Evolutionary conservation across 1,139 yeast genomes (phyloP).

Genomic region (Kodamaea arcana): DNA sequence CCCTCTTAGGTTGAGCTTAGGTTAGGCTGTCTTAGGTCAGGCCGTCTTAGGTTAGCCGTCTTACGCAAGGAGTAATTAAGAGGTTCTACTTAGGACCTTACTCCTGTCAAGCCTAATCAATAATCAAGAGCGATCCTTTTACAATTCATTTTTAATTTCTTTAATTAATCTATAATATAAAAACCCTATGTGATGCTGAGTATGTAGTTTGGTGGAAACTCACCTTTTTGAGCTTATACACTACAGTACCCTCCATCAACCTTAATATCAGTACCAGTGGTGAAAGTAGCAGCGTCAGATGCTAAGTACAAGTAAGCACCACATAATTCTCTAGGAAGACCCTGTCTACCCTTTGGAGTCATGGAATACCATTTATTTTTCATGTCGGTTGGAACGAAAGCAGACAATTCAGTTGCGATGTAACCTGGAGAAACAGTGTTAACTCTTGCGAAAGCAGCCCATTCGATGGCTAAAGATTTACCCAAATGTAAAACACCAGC

Average conservation of each 20-base stretch:
- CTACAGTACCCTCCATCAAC: constrained; percentile 47
- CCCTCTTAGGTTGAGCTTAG: too few relatives aligned
- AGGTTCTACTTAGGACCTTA: too few relatives aligned
- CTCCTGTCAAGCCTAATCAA: too few relatives aligned
- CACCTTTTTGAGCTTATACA: too few relatives aligned
- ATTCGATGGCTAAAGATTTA: constrained; percentile 29
- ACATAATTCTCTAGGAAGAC: constrained; percentile 19
- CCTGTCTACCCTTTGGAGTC: constrained; percentile 22
- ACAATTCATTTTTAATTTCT: too few relatives aligned
- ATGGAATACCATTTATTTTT: constrained; percentile 18
- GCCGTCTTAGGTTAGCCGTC: too few relatives aligned
- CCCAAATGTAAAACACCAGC: constrained; percentile 30
- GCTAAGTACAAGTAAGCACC: constrained; percentile 24
- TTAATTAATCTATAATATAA: too few relatives aligned
- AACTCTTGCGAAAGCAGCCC: constrained; percentile 32
- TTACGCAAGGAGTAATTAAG: too few relatives aligned
- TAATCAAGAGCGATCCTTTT: too few relatives aligned
- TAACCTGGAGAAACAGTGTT: constrained; percentile 32
- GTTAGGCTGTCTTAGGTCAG: too few relatives aligned
- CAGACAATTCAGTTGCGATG: constrained; percentile 22
- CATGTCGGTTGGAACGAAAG: constrained; percentile 18
- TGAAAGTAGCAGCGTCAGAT: constrained; percentile 32
- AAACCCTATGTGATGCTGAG: too few relatives aligned
- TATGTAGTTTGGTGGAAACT: too few relatives aligned
- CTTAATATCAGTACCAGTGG: constrained; percentile 44